Percentiles rank a stretch among this genome's conserved stretches.
phyloP scores from a whole-genome alignment of 78 protist species.

The Dictyostelium intermedium region DNA sequence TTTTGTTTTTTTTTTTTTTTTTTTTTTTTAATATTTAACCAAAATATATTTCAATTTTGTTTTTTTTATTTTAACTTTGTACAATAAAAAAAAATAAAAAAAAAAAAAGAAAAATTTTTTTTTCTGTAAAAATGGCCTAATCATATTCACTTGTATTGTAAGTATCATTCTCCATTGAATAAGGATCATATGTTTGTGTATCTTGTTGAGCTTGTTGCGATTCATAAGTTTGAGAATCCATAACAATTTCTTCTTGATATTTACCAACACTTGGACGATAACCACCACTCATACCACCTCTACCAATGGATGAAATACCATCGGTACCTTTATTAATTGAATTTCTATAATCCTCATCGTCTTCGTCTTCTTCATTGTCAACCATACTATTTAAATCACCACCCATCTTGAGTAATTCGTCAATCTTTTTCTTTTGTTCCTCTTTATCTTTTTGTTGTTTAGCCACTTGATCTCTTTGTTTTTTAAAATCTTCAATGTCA shows the following conservation, averaged over 20 bases:
- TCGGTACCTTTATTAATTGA: not conserved
- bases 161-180: constrained; percentile 16
- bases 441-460: not conserved
- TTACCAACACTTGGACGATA: not conserved
- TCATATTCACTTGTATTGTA: constrained; percentile 14
- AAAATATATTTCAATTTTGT: no score
- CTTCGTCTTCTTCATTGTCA: not conserved
- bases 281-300: not conserved
- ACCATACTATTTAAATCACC: not conserved
- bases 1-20: no score
- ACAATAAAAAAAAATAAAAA: no score
- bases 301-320: not conserved
- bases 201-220: not conserved
- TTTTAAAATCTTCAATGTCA: constrained; percentile 18
- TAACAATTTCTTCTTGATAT: constrained; percentile 40
- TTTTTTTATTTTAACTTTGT: no score
- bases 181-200: not conserved
- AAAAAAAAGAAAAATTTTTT: no score
- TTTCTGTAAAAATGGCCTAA: not conserved
- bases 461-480: not conserved
- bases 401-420: not conserved
- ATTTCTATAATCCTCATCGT: not conserved
- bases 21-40: no score
- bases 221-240: constrained; percentile 9
- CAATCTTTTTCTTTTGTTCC: not conserved